Evolutionary conservation across 176 grass and related monocot species (phyloP).

Genomic region (Urochloa ruziziensis): DNA sequence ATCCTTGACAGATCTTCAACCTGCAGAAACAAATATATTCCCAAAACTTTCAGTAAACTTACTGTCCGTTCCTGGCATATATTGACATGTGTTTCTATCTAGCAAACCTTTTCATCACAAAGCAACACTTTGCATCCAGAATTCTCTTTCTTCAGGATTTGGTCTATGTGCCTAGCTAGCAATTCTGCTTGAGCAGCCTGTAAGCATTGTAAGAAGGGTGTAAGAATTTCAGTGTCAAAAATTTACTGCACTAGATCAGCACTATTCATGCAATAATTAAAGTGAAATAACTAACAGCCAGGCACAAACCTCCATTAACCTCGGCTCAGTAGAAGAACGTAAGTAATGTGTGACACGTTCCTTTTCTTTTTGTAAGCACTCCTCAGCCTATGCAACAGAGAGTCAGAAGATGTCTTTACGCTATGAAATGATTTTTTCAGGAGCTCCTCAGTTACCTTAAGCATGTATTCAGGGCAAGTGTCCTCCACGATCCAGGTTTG

Average conservation of each 20-base stretch:
- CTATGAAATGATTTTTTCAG: not conserved
- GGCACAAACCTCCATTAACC: constrained; percentile 58
- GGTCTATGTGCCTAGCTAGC: constrained; percentile 35
- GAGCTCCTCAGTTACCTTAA: constrained; percentile 42
- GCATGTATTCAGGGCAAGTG: constrained; percentile 51
- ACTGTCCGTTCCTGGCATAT: not conserved
- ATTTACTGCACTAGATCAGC: not conserved
- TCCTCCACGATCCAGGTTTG: constrained; percentile 40
- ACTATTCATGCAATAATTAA: constrained; percentile 8
- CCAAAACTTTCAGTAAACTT: not conserved
- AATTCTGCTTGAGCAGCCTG: constrained; percentile 63
- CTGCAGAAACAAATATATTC: constrained; percentile 39
- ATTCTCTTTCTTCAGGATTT: constrained; percentile 71
- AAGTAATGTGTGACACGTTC: constrained; percentile 64
- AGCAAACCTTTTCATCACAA: constrained; percentile 62
- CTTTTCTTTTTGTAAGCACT: constrained; percentile 67
- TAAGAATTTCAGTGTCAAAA: constrained; percentile 4
- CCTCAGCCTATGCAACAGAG: constrained; percentile 52
- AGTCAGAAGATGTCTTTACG: not conserved
- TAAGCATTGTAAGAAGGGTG: constrained; percentile 6
- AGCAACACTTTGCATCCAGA: constrained; percentile 73
- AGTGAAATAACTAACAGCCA: not conserved
- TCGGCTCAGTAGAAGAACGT: constrained; percentile 56
- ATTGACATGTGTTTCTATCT: not conserved
- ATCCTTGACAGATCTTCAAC: constrained; percentile 70